Base-by-base conservation (phyloP, 139 green algal genomes). In the Tetradesmus lagerheimii region DNA sequence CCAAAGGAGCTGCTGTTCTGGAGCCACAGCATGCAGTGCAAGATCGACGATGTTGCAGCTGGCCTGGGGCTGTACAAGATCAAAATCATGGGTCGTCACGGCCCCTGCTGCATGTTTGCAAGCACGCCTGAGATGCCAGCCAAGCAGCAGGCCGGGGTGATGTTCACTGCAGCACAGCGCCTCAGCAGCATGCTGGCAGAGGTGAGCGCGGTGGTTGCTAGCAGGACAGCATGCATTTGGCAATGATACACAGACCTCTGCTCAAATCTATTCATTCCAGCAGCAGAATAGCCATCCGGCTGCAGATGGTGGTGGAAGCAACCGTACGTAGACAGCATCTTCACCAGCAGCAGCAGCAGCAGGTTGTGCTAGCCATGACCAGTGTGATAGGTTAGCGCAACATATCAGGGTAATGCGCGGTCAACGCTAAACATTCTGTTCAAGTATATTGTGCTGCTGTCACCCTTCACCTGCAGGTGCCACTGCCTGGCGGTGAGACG, bases 91-190 rank as follows among this genome's bases (percentile, higher is more conserved):
- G 84, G 84, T 6, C 25, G 41, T 16, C 20, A 67, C 9, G 64
- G 83, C 14, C 16, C 38, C 41, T 71, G 66, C 84, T 89, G 84
- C 67, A 31, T 81, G 41, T 89, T 89, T 50, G 25, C 84, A 11
- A 89, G 79, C 66, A 53, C 66, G 39, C 84, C 84, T 29, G 84
- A 89, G 27, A 82, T 89, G 66, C 84, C 84, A 1, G 11, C 66
- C 27, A 89, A 82, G 41, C 66, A 89, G 66, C 84, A 89, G 66
- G 84, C 84, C n/a, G 67, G 47, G 20, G 41, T 89, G 8, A 80
- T 89, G 64, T 37, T 89, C 29, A 64, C 29, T 66, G 67, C 66
- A 35, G 84, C 84, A 2, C 18, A 81, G 39, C n/a, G 34, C 45
- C 66, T 89, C 5, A 66, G 31, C 23, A 41, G 35, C 37, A 80